Conservation (phyloP, 192 early-diverging fungal genomes). For the Mortierella claussenii region DNA sequence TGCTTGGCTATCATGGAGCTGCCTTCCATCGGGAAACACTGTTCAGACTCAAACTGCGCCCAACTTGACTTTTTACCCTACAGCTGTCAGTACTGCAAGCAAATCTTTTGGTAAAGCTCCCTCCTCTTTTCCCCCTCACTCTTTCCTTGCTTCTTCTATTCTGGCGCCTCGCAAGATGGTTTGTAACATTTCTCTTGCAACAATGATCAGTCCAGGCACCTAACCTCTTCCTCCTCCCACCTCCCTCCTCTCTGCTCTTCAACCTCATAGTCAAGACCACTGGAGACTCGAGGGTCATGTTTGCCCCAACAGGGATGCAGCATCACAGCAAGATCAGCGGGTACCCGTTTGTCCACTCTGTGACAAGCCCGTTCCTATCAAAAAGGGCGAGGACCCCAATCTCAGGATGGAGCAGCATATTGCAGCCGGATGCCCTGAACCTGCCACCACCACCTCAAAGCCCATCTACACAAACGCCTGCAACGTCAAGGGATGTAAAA, state of each 20-base stretch:
- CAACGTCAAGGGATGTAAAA: slow-evolving; percentile 68
- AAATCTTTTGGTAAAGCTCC: slow-evolving; percentile 58
- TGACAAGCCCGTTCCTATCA: slow-evolving; percentile 73
- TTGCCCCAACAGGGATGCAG: slow-evolving; percentile 67
- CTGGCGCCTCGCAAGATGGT: neutral
- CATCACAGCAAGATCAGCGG: slow-evolving; percentile 63
- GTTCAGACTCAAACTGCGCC: slow-evolving; percentile 65
- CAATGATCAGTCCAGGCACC: too few relatives aligned
- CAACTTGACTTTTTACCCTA: slow-evolving; percentile 66
- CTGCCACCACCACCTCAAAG: slow-evolving; percentile 58
- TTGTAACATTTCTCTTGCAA: too few relatives aligned
- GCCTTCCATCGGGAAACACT: slow-evolving; percentile 75
- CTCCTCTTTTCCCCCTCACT: neutral
- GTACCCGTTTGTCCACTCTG: slow-evolving; percentile 85
- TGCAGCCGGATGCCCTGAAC: slow-evolving; percentile 63
- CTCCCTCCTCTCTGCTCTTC: neutral
- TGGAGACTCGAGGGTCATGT: slow-evolving; percentile 72
- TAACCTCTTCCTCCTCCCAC: too few relatives aligned
- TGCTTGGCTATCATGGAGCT: slow-evolving; percentile 66
- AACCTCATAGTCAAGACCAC: slow-evolving; percentile 70
- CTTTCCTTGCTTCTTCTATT: neutral
- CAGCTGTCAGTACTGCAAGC: slow-evolving; percentile 65
- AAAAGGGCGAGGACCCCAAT: slow-evolving; percentile 81
- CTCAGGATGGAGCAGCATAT: slow-evolving; percentile 75
- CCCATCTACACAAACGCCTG: slow-evolving; percentile 70